Percentiles rank a stretch among this genome's conserved stretches.
These are phyloP conservation scores for Xylaria sp. DNA, from an alignment of 2,329 filamentous ascomycete species.

Conservation along the genomic window DNA sequence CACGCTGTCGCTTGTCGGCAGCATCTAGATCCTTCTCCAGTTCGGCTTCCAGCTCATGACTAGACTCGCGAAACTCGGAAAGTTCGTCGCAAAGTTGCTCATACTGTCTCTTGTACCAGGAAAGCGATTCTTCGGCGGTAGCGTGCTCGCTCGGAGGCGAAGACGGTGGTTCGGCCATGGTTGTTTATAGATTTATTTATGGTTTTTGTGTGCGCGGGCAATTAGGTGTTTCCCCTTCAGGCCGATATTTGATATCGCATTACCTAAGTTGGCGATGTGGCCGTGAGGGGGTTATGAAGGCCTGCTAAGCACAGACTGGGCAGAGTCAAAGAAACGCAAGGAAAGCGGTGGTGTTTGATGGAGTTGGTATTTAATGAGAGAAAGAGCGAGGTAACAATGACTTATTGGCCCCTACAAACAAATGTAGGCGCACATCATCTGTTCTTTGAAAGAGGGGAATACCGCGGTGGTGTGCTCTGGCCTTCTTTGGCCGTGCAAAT, in stretches of 20 bases:
- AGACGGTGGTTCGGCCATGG: constrained; percentile 70
- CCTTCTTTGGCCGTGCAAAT: neutral
- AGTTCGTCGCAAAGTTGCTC: constrained; percentile 92
- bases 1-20: constrained; percentile 90
- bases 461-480: constrained; percentile 4
- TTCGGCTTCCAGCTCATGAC: constrained; percentile 92
- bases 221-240: constrained; percentile 30
- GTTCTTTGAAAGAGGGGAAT: constrained; percentile 13
- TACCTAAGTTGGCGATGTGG: constrained; percentile 9
- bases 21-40: constrained; percentile 96
- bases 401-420: constrained; percentile 30
- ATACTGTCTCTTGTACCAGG: constrained; percentile 97
- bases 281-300: constrained; percentile 12
- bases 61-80: constrained; percentile 92
- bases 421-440: constrained; percentile 31
- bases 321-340: constrained; percentile 27
- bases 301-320: constrained; percentile 14
- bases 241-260: constrained; percentile 30
- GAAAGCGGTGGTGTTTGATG: constrained; percentile 14
- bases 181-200: constrained; percentile 21
- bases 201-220: constrained; percentile 5
- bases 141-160: constrained; percentile 68
- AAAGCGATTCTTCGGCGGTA: constrained; percentile 77
- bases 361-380: constrained; percentile 28
- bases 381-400: constrained; percentile 24